Evolutionary conservation across 2,329 filamentous ascomycete species (phyloP), one percentile per base, ranked within the genome.

Genomic region (Bertia moriformis): DNA sequence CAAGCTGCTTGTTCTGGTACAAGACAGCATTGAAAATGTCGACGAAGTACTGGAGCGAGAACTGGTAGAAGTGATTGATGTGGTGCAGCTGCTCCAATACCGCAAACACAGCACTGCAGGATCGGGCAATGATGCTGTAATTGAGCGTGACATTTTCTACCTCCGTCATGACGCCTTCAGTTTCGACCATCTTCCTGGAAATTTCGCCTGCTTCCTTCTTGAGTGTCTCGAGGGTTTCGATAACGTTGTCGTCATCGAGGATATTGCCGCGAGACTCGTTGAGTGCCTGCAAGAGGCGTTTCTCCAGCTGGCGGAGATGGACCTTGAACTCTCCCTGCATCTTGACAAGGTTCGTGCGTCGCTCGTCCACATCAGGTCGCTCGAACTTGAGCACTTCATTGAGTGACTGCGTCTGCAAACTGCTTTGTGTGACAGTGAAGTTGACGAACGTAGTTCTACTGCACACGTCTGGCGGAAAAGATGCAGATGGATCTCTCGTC

Each of bases 21-120:
- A 98, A 70, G 4, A 98, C 91, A 4, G 82, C 77, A 55, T 93
- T 84, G 72, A 98, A 98, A 49, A 98, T 98, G 56, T 95, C 84
- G 40, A 94, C 73, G 63, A 98, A 98, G 62, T 94, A 98, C 59
- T 95, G 88, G 43, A 98, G 71, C 27, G 91, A 98, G 69, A 98
- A 98, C 57, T 96, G 93, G 60, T 98, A 98, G 63, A 96, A 96
- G 66, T 96, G 91, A 58, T 98, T 95, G 57, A 98, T 79, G 55
- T 95, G 93, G 60, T 96, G 89, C 42, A 98, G 73, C 58, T 98
- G 89, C 62, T 98, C 93, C 44, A 98, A 68, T 13, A 98, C 84
- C 20, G 93, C 87, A 57, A 96, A 98, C 32, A 98, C 89, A 40
- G 91, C 88, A 62, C 89, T 95, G 71, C 91, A 98, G 32, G 91